A percentile compares a stretch with the other conserved stretches of the same genome.
Conservation (phyloP, 306 rosid genomes). For the Alnus glutinosa region DNA sequence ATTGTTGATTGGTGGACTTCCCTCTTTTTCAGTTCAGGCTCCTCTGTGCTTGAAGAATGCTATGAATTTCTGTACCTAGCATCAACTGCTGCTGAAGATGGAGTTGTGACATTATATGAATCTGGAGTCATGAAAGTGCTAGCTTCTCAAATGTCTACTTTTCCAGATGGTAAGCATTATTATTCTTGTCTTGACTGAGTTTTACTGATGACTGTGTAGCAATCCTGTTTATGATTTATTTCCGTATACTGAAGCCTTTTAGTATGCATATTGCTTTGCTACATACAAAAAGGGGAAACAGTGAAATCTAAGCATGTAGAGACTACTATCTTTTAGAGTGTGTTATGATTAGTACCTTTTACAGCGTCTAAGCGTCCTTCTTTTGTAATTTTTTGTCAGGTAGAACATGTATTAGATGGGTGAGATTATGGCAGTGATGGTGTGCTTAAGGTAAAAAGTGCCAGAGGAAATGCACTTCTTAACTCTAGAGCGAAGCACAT, state of each 20-base stretch:
- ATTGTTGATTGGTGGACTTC: slow-evolving; percentile 7
- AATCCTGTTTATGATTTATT: neutral
- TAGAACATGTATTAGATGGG: neutral
- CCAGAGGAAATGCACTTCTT: neutral
- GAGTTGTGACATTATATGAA: slow-evolving; percentile 50
- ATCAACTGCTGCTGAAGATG: slow-evolving; percentile 63
- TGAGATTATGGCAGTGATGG: neutral
- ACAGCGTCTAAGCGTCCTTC: neutral
- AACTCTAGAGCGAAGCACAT: neutral
- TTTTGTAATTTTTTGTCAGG: neutral
- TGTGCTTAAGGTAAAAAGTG: neutral
- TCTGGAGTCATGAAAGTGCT: slow-evolving; percentile 60
- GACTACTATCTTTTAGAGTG: neutral
- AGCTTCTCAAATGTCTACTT: slow-evolving; percentile 60
- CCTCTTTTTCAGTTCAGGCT: slow-evolving; percentile 55
- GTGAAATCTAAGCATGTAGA: neutral
- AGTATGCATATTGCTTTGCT: neutral
- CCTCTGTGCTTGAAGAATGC: slow-evolving; percentile 67
- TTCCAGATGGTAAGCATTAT: slow-evolving; percentile 66
- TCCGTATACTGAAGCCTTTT: neutral
- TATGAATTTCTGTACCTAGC: slow-evolving; percentile 81
- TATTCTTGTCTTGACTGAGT: slow-evolving; percentile 6
- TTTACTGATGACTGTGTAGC: neutral
- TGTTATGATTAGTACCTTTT: neutral
- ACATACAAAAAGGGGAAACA: neutral